Conservation (phyloP, 2,329 filamentous ascomycete genomes). For the Trichoderma gracile region DNA sequence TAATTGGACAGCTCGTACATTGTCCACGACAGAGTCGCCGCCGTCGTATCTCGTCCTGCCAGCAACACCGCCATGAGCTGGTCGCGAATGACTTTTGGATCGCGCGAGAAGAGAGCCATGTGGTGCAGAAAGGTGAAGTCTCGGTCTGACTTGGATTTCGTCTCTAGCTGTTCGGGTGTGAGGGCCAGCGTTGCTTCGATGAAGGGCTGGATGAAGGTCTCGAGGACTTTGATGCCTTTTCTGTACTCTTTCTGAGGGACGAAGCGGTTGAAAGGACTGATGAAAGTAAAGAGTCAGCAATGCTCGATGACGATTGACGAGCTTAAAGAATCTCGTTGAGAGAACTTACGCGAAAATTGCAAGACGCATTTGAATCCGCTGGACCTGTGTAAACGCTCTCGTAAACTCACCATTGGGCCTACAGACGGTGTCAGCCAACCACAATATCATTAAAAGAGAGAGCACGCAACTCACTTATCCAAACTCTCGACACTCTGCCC, state of each 20-base stretch:
- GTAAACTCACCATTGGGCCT: slow-evolving; percentile 68
- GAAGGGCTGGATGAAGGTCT: slow-evolving; percentile 74
- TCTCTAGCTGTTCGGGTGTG: slow-evolving; percentile 68
- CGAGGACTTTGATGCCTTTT: slow-evolving; percentile 64
- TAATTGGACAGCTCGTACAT: slow-evolving; percentile 78
- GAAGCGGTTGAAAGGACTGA: slow-evolving; percentile 60
- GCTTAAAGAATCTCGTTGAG: no score
- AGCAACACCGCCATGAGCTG: slow-evolving; percentile 81
- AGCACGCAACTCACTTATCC: slow-evolving; percentile 10
- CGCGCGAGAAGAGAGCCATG: slow-evolving; percentile 75
- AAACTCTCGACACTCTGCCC: slow-evolving; percentile 45
- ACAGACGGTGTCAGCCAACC: neutral
- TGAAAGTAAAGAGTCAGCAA: slow-evolving; percentile 47
- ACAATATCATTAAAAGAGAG: neutral
- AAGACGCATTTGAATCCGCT: slow-evolving; percentile 60
- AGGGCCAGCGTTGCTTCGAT: slow-evolving; percentile 73
- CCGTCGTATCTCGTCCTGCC: slow-evolving; percentile 85
- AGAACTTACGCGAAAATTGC: slow-evolving; percentile 28
- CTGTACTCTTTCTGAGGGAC: slow-evolving; percentile 68
- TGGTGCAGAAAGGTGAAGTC: slow-evolving; percentile 86
- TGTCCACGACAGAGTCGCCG: slow-evolving; percentile 75
- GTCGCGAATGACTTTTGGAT: slow-evolving; percentile 72
- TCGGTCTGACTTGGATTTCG: slow-evolving; percentile 66
- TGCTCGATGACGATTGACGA: no score
- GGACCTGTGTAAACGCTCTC: slow-evolving; percentile 78